Evolutionary conservation across 2,329 filamentous ascomycete genomes (phyloP).

Genomic region (Colletotrichum sp.): DNA sequence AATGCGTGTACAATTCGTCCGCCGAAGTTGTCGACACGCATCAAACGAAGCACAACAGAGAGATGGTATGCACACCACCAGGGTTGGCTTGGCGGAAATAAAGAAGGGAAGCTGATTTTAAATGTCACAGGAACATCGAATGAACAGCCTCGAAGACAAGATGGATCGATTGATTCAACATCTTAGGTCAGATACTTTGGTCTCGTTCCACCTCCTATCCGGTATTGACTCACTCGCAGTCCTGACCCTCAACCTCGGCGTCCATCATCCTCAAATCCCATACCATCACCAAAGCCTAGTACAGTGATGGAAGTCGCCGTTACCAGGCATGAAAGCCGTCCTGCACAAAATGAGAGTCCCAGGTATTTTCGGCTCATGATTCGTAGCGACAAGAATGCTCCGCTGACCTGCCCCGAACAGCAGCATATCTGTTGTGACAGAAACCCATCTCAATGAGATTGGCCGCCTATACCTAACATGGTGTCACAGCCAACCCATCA

Average conservation of each 20-base stretch:
- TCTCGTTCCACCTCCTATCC: background rate
- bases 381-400: fast-evolving
- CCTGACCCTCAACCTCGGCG: background rate
- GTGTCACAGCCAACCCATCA: conserved; percentile 54
- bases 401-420: background rate
- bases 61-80: background rate
- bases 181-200: background rate
- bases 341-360: background rate
- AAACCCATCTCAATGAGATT: background rate
- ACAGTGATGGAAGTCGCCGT: background rate
- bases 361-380: fast-evolving
- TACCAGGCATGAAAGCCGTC: background rate
- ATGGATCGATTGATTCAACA: conserved; percentile 5
- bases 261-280: background rate
- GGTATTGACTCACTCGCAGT: background rate
- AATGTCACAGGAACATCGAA: background rate
- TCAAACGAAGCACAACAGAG: background rate
- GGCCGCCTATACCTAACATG: conserved; percentile 43
- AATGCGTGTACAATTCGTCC: background rate
- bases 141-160: conserved; percentile 1
- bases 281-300: background rate
- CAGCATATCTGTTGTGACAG: background rate
- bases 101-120: fast-evolving
- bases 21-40: background rate
- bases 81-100: background rate